Percentiles rank a stretch among this genome's conserved stretches.
phyloP scores from a whole-genome alignment of 768 basidiomycete species.

The Suillus spraguei region DNA sequence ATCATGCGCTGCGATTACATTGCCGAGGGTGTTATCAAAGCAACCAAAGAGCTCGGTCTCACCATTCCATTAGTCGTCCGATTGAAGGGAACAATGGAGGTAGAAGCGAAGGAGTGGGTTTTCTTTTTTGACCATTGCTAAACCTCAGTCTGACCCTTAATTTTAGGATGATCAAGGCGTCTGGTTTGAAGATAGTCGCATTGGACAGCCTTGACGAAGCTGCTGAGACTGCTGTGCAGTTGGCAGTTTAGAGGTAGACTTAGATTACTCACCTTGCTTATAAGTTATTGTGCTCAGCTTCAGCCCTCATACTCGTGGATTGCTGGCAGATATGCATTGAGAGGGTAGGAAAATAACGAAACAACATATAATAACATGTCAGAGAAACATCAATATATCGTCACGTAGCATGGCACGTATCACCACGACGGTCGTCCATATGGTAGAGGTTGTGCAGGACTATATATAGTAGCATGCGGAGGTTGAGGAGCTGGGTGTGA shows the following conservation, averaged over 20 bases:
- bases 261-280: constrained; percentile 6
- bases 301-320: too few relatives aligned
- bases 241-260: constrained; percentile 44
- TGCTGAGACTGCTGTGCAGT: constrained; percentile 74
- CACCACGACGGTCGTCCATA: constrained; percentile 35
- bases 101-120: constrained; percentile 90
- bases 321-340: constrained; percentile 8
- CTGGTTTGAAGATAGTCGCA: constrained; percentile 90
- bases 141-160: constrained; percentile 14
- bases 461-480: constrained; percentile 32
- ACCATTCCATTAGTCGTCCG: constrained; percentile 90
- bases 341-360: constrained; percentile 6
- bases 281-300: constrained; percentile 3
- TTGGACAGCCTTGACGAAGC: constrained; percentile 95
- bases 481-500: constrained; percentile 30
- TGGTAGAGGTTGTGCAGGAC: constrained; percentile 24
- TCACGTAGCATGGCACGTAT: constrained; percentile 17
- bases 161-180: constrained; percentile 86
- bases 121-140: neutral
- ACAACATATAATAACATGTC: constrained; percentile 20
- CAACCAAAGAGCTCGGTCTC: constrained; percentile 87
- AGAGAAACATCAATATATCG: constrained; percentile 37
- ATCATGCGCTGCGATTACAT: constrained; percentile 99
- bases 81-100: constrained; percentile 96
- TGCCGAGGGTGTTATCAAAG: constrained; percentile 97